Percentiles rank a stretch among this genome's conserved stretches.
These are phyloP conservation scores for Agaricus blazei DNA, from an alignment of 768 basidiomycete genomes.

Conservation along the genomic window DNA sequence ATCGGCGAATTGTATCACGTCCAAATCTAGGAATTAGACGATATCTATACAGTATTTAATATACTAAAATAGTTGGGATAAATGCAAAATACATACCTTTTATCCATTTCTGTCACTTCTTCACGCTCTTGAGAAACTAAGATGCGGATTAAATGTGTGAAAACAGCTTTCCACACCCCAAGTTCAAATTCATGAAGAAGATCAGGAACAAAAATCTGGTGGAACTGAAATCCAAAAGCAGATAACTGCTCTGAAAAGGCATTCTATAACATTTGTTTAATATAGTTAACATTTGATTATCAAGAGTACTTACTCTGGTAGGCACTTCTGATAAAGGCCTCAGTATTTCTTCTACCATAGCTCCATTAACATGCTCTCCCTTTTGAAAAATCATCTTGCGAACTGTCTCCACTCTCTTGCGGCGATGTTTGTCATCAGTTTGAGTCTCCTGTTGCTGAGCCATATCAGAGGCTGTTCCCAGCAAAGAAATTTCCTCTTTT, in stretches of 20 bases:
- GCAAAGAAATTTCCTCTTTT: neutral
- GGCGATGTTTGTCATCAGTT: neutral
- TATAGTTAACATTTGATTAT: neutral
- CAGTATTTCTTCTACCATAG: neutral
- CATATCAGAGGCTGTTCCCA: constrained; percentile 9
- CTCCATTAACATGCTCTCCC: neutral
- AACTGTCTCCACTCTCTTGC: neutral
- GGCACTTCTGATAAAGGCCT: neutral
- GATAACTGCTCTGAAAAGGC: constrained; percentile 21
- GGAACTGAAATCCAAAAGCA: constrained; percentile 20
- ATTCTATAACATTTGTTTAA: too few relatives aligned
- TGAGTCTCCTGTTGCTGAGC: neutral
- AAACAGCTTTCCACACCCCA: constrained; percentile 31
- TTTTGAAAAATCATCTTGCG: neutral
- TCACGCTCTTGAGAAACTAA: constrained; percentile 21
- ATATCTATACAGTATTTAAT: constrained; percentile 15
- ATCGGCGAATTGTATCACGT: constrained; percentile 21
- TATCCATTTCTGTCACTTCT: constrained; percentile 14
- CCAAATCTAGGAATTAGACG: constrained; percentile 22
- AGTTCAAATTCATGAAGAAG: constrained; percentile 36
- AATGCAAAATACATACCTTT: too few relatives aligned
- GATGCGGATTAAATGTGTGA: constrained; percentile 29
- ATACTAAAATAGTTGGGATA: too few relatives aligned
- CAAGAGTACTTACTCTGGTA: neutral
- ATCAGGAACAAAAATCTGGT: constrained; percentile 26